phyloP scores from a whole-genome alignment of 176 grass and related monocot species.

The Bolboschoenus planiculmis region DNA sequence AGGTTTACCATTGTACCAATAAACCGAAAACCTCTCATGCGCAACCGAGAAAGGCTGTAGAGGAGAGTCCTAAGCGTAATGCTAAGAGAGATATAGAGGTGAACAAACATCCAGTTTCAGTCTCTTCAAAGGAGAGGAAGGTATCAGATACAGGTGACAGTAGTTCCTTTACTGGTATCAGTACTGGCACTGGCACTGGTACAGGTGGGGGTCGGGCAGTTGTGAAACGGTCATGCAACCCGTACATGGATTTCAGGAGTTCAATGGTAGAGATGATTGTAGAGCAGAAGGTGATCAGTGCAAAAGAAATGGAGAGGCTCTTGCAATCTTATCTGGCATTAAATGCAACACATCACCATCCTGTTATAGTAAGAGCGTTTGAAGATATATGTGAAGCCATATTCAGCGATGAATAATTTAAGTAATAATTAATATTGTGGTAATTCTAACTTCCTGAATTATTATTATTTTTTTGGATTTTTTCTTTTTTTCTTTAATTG shows the following conservation, averaged over 20 bases:
- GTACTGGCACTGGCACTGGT: background rate
- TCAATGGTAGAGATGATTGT: conserved; percentile 98
- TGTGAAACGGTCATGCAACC: conserved; percentile 76
- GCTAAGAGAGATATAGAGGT: background rate
- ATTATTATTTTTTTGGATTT: background rate
- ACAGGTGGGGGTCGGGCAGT: conserved; percentile 31
- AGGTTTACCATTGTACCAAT: conserved; percentile 39
- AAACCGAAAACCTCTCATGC: conserved; percentile 12
- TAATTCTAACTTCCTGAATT: conserved; percentile 11
- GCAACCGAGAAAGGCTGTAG: background rate
- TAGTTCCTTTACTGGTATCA: background rate
- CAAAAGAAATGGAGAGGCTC: conserved; percentile 61
- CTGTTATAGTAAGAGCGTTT: conserved; percentile 74
- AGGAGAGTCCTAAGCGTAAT: background rate
- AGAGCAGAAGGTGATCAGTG: conserved; percentile 42
- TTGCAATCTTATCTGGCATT: conserved; percentile 64
- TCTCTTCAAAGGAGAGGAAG: conserved; percentile 9
- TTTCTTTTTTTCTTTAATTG: background rate
- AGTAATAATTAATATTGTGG: background rate
- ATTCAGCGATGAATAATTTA: conserved; percentile 44
- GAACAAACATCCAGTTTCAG: conserved; percentile 24
- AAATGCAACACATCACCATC: conserved; percentile 63
- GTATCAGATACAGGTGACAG: background rate
- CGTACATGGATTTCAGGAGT: conserved; percentile 76
- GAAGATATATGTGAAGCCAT: conserved; percentile 73